Conservation (phyloP, 805 yeast genomes). For the Wickerhamomyces queroliae region DNA sequence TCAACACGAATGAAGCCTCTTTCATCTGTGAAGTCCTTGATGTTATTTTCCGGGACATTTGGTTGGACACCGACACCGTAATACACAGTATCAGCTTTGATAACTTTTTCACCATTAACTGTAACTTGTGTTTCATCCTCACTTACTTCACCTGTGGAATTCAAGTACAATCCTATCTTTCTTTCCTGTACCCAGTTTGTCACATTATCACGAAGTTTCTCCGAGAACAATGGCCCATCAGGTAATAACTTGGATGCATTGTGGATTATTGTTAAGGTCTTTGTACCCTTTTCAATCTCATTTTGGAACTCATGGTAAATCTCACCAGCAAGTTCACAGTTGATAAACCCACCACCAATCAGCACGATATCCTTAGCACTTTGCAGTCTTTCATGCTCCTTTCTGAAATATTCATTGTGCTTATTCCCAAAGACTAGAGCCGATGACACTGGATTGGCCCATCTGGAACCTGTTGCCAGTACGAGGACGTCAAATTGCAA, state of each 20-base stretch:
- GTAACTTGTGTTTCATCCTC: constrained; percentile 2
- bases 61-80: constrained; percentile 16
- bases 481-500: constrained; percentile 15
- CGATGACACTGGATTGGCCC: constrained; percentile 18
- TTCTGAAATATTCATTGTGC: constrained; percentile 5
- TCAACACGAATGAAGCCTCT: constrained; percentile 17
- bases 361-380: constrained; percentile 17
- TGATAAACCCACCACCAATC: constrained; percentile 24
- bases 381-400: constrained; percentile 5
- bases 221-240: constrained; percentile 8
- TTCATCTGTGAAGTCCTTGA: constrained; percentile 6
- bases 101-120: constrained; percentile 1
- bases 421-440: constrained; percentile 4
- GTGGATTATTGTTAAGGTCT: constrained; percentile 13
- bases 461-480: constrained; percentile 21
- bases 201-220: constrained; percentile 10
- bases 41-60: constrained; percentile 15
- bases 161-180: constrained; percentile 13
- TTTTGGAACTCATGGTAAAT: constrained; percentile 11
- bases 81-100: constrained; percentile 16
- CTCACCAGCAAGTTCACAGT: constrained; percentile 23
- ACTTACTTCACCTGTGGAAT: constrained; percentile 6
- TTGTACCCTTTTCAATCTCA: constrained; percentile 5
- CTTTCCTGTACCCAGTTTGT: constrained; percentile 10
- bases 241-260: constrained; percentile 7